These are phyloP conservation scores for Psilocybe cyanescens DNA, from an alignment of 768 basidiomycete species.

Conservation along the genomic window DNA sequence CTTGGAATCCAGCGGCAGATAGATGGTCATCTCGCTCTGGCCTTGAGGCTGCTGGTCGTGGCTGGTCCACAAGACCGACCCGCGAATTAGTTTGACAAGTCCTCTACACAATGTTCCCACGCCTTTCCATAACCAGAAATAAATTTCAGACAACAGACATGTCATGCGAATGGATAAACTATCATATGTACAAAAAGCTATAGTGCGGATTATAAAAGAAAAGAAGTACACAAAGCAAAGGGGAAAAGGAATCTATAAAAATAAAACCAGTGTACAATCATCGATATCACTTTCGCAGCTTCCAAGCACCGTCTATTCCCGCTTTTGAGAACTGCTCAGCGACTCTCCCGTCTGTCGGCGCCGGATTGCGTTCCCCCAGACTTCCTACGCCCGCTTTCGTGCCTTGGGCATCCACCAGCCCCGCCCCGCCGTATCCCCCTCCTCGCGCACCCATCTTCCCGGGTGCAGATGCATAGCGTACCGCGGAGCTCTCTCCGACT, in stretches of 20 bases:
- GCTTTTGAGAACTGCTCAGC: constrained; percentile 50
- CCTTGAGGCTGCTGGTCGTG: constrained; percentile 19
- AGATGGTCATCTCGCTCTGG: constrained; percentile 55
- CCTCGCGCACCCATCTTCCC: constrained; percentile 48
- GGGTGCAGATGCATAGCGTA: constrained; percentile 43
- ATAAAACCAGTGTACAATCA: not conserved
- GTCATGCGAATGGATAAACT: not conserved
- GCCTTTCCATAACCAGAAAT: not conserved
- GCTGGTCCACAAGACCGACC: constrained; percentile 9
- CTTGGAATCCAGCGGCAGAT: constrained; percentile 59
- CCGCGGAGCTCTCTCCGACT: constrained; percentile 50
- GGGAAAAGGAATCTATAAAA: constrained; percentile 5
- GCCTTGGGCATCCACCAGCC: constrained; percentile 44
- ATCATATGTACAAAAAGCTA: not conserved
- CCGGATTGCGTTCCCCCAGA: constrained; percentile 51
- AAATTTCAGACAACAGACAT: not conserved
- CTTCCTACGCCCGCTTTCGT: constrained; percentile 38
- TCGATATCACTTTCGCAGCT: constrained; percentile 44
- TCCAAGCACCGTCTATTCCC: constrained; percentile 52
- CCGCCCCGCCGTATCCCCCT: constrained; percentile 46
- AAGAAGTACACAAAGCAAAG: too few relatives aligned
- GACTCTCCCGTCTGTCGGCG: constrained; percentile 40
- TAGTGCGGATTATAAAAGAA: too few relatives aligned
- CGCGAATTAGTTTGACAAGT: not conserved
- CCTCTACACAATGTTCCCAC: not conserved